Conservation (phyloP, 1,284 basidiomycete genomes). For the Stygiomarasmius scandens region DNA sequence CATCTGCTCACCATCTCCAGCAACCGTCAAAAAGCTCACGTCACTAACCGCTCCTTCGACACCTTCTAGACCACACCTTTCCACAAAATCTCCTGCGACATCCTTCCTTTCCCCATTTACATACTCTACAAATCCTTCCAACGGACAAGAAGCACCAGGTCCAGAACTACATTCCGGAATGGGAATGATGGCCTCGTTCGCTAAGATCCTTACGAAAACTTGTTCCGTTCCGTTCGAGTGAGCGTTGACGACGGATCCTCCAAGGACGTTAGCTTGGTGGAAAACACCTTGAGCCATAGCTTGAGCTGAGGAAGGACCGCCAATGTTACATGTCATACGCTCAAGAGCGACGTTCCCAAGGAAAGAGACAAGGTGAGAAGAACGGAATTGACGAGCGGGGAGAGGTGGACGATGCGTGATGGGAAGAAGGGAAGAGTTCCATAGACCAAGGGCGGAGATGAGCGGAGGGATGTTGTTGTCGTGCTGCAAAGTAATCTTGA, state of each 20-base stretch:
- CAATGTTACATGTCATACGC: constrained; percentile 34
- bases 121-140: constrained; percentile 33
- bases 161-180: constrained; percentile 41
- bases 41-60: constrained; percentile 18
- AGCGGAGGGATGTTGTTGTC: constrained; percentile 48
- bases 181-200: constrained; percentile 40
- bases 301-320: constrained; percentile 7
- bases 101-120: constrained; percentile 27
- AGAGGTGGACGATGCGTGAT: constrained; percentile 26
- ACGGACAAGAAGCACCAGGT: constrained; percentile 39
- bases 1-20: constrained; percentile 11
- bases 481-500: constrained; percentile 30
- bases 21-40: constrained; percentile 15
- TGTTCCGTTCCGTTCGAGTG: constrained; percentile 11
- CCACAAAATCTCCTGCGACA: constrained; percentile 39
- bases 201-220: constrained; percentile 38
- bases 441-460: constrained; percentile 44
- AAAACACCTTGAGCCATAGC: constrained; percentile 17
- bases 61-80: constrained; percentile 35
- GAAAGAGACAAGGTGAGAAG: constrained; percentile 43
- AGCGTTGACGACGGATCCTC: constrained; percentile 14
- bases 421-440: constrained; percentile 45
- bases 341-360: constrained; percentile 44
- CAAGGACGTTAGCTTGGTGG: constrained; percentile 14
- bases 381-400: constrained; percentile 36